Evolutionary conservation across 2,329 filamentous ascomycete genomes (phyloP), one percentile per base, ranked within the genome.

Genomic region (Ophiostoma novo-ulmi): DNA sequence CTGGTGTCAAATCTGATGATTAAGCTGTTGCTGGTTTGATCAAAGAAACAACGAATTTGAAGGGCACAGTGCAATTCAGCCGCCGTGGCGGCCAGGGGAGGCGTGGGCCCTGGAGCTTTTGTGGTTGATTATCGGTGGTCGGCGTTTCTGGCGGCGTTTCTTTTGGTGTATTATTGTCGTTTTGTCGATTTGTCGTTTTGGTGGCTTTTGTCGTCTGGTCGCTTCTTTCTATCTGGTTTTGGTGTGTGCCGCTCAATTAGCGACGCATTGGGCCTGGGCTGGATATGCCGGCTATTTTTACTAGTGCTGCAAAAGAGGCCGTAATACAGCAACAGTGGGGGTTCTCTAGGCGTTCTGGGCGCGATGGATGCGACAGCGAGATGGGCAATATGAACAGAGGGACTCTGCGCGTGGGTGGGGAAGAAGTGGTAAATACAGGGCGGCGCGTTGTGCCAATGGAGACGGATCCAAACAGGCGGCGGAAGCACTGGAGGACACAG

Each of bases 31-130:
- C 44, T 48, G 17, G n/a, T 17, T 63, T 61, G 55, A 17, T 61
- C 55, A 11, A 58, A 58, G 11, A 58, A 8, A 31, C 7, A 58
- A 58, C 22, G 31, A 26, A 58, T 58, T 13, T 0, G 3, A 39
- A 58, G 63, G 35, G 17, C 35, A 38, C 35, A 64, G 61, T 38
- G 70, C 48, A 67, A 26, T 52, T 71, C 68, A 68, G 70, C 70
- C 70, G 70, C 70, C 70, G 70, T 58, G 44, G 70, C 63, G 68
- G 70, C 48, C 52, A 8, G 17, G 67, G 70, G 52, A 67, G 69
- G 63, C 68, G 70, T 70, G 55, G 67, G 70, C 67, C 67, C 68
- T 67, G 20, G 20, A 17, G 8, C 63, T 31, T 64, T 8, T 64
- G 26, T 55, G 64, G 64, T 38, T 41, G 67, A 39, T 48, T 39